These are phyloP conservation scores for Paramecium sexaurelia DNA, from an alignment of 73 alveolate species.

Conservation along the genomic window DNA sequence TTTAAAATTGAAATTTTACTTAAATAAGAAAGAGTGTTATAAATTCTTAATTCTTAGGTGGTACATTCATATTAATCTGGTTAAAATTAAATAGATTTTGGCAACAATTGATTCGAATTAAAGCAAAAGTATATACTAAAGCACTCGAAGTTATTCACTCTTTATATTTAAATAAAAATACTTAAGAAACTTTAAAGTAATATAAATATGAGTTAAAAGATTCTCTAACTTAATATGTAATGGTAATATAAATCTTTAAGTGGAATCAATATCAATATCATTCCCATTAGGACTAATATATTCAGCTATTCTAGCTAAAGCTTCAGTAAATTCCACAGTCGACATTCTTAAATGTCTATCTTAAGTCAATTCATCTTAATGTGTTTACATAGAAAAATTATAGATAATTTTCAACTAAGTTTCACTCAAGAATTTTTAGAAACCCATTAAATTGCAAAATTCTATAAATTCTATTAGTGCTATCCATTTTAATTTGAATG, in stretches of 20 bases:
- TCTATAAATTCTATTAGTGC: constrained; percentile 78
- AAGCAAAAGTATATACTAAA: background rate
- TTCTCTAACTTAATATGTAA: constrained; percentile 59
- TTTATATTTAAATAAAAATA: background rate
- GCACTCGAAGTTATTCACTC: background rate
- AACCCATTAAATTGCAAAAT: constrained; percentile 33
- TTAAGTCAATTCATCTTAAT: constrained; percentile 77
- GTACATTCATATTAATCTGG: background rate
- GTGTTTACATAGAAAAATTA: constrained; percentile 84
- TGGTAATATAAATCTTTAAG: constrained; percentile 1
- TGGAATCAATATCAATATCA: background rate
- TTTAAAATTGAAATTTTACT: background rate
- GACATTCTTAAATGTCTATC: constrained; percentile 83
- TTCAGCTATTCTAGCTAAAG: constrained; percentile 81
- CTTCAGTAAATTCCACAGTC: constrained; percentile 82
- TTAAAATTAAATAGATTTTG: background rate
- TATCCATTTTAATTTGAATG: constrained; percentile 64
- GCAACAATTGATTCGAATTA: background rate
- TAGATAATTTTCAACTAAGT: constrained; percentile 79
- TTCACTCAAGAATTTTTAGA: constrained; percentile 73
- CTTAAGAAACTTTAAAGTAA: background rate
- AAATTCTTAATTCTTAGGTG: background rate
- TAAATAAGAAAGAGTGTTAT: background rate
- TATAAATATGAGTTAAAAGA: constrained; percentile 3
- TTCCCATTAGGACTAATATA: constrained; percentile 49